A percentile compares a stretch with the other conserved stretches of the same genome.
Conservation (phyloP, 2,329 filamentous ascomycete genomes). For the Albifimbria verrucaria region DNA sequence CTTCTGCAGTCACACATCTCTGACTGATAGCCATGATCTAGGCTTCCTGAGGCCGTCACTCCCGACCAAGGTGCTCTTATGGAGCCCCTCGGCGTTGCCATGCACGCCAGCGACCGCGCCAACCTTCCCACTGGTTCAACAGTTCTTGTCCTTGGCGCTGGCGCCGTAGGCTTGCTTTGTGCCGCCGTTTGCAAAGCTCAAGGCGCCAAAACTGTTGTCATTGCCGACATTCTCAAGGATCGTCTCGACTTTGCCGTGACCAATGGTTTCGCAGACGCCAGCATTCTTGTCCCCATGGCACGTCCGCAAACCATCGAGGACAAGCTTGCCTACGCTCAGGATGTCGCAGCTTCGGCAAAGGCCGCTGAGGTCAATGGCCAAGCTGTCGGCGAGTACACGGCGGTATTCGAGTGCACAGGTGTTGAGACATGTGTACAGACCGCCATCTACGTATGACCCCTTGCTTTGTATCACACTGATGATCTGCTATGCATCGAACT, state of each 20-base stretch:
- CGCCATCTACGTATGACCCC: slow-evolving; percentile 59
- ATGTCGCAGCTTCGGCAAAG: slow-evolving; percentile 43
- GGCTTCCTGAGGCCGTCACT: slow-evolving; percentile 45
- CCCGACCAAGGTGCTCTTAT: slow-evolving; percentile 54
- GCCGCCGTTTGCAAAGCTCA: slow-evolving; percentile 54
- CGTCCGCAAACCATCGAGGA: slow-evolving; percentile 48
- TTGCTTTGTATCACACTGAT: neutral
- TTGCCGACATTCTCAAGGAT: slow-evolving; percentile 55
- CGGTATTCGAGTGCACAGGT: slow-evolving; percentile 76
- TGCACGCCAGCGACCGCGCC: slow-evolving; percentile 52
- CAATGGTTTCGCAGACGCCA: slow-evolving; percentile 53
- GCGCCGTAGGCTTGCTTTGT: slow-evolving; percentile 57
- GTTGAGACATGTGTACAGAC: slow-evolving; percentile 74
- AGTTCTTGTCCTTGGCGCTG: slow-evolving; percentile 57
- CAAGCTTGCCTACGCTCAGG: slow-evolving; percentile 49
- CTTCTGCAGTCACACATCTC: too few species aligned
- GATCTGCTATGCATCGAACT: neutral
- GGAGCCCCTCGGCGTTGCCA: slow-evolving; percentile 58
- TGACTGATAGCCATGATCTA: slow-evolving; percentile 13
- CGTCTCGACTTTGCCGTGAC: slow-evolving; percentile 55
- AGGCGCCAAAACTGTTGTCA: slow-evolving; percentile 41
- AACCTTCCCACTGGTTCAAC: slow-evolving; percentile 34
- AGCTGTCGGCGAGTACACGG: slow-evolving; percentile 60
- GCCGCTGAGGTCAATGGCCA: slow-evolving; percentile 31
- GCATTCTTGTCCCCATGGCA: slow-evolving; percentile 46